Conservation (phyloP, 208 protist species). For the Wallacemonas sp. region DNA sequence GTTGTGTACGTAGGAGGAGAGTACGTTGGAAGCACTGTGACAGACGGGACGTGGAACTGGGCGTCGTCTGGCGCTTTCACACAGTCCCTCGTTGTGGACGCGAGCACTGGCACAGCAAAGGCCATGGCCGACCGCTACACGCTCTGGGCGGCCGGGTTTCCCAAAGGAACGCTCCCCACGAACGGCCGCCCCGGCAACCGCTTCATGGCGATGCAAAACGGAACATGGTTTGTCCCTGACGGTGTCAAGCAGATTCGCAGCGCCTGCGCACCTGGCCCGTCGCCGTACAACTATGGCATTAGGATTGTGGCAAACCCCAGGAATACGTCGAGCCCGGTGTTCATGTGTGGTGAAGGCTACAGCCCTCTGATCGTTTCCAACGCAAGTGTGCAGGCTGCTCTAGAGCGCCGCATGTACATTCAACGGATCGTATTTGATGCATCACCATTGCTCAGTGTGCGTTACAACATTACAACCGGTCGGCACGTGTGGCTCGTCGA, state of each 20-base stretch:
- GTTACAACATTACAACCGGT: background rate
- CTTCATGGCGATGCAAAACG: background rate
- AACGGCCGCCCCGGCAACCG: background rate
- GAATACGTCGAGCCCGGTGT: background rate
- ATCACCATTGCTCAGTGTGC: background rate
- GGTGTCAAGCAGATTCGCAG: background rate
- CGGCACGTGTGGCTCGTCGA: background rate
- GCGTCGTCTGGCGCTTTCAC: background rate
- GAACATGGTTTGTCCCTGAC: background rate
- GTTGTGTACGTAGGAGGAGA: background rate
- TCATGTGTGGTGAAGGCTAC: conserved; percentile 1
- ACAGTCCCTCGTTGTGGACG: background rate
- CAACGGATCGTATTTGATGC: background rate
- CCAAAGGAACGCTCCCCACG: background rate
- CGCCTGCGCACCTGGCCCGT: background rate
- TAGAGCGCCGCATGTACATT: background rate
- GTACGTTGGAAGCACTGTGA: background rate
- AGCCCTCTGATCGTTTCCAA: background rate
- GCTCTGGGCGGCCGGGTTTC: background rate
- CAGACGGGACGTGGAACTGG: background rate
- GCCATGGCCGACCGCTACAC: background rate
- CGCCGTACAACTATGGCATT: background rate
- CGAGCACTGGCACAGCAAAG: background rate
- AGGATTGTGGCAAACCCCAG: background rate
- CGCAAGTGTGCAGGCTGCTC: background rate